phyloP scores from a whole-genome alignment of 257 asterid genomes.

The Datura wrightii region DNA sequence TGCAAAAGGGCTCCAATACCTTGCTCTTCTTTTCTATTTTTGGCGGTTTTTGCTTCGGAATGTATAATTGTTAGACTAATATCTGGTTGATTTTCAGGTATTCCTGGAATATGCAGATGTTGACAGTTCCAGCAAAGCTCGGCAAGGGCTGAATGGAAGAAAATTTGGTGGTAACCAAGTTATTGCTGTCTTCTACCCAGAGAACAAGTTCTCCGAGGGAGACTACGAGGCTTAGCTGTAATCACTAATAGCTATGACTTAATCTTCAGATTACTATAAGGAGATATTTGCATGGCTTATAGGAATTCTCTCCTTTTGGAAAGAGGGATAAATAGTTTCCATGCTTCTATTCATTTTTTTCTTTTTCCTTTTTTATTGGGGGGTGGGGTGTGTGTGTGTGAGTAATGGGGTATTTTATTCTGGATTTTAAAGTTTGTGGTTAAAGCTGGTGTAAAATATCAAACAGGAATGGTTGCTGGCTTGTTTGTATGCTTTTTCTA shows the following conservation, averaged over 20 bases:
- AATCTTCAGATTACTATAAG: neutral
- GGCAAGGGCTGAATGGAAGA: conserved; percentile 82
- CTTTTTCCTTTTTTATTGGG: neutral
- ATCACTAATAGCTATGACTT: neutral
- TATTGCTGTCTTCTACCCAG: conserved; percentile 82
- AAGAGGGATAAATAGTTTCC: neutral
- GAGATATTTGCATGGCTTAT: neutral
- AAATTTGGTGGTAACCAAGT: conserved; percentile 91
- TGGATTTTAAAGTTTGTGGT: neutral
- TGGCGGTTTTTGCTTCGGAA: conserved; percentile 11
- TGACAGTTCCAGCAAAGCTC: conserved; percentile 80
- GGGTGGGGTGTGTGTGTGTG: too few relatives aligned
- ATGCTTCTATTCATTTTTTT: neutral
- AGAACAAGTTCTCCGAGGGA: conserved; percentile 76
- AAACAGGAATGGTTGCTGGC: neutral
- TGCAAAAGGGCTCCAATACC: neutral
- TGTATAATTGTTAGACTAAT: neutral
- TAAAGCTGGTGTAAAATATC: conserved; percentile 15
- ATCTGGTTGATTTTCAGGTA: conserved; percentile 49
- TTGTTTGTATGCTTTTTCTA: conserved; percentile 7
- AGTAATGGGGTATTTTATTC: neutral
- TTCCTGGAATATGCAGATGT: conserved; percentile 81
- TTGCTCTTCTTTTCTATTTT: neutral
- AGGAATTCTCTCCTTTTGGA: conserved; percentile 3
- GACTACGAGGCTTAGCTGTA: conserved; percentile 70